These are phyloP conservation scores for Solanum hybrid DNA, from an alignment of 305 asterid species.

Conservation along the genomic window DNA sequence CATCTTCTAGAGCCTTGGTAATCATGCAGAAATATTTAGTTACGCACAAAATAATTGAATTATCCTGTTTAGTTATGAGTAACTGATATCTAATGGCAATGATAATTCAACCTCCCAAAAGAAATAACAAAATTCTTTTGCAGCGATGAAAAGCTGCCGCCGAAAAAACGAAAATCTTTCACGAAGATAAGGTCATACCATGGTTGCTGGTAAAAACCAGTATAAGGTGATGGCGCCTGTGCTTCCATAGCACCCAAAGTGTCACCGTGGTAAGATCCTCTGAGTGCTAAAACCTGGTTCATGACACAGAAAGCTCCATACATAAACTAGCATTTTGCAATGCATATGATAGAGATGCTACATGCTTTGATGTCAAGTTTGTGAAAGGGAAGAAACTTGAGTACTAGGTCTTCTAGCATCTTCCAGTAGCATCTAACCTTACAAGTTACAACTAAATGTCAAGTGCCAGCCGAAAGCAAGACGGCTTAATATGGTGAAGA, in stretches of 20 bases:
- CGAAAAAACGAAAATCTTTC: not conserved
- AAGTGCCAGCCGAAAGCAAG: not conserved
- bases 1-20: not conserved
- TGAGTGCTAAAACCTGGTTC: conserved; percentile 80
- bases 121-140: not conserved
- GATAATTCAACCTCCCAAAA: not conserved
- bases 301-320: conserved; percentile 9
- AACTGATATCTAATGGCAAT: not conserved
- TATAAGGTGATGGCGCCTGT: conserved; percentile 91
- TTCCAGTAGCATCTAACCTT: not conserved
- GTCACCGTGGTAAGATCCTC: conserved; percentile 97
- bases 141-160: not conserved
- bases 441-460: not conserved
- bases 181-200: conserved; percentile 43
- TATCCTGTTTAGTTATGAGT: not conserved
- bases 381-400: conserved; percentile 2
- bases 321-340: conserved; percentile 9
- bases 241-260: conserved; percentile 99
- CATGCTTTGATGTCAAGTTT: not conserved
- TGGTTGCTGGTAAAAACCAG: conserved; percentile 97
- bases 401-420: not conserved
- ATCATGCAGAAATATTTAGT: not conserved
- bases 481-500: not conserved
- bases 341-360: not conserved
- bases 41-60: not conserved